Conservation (phyloP, 495 filamentous ascomycete genomes). For the Tuber borchii region DNA sequence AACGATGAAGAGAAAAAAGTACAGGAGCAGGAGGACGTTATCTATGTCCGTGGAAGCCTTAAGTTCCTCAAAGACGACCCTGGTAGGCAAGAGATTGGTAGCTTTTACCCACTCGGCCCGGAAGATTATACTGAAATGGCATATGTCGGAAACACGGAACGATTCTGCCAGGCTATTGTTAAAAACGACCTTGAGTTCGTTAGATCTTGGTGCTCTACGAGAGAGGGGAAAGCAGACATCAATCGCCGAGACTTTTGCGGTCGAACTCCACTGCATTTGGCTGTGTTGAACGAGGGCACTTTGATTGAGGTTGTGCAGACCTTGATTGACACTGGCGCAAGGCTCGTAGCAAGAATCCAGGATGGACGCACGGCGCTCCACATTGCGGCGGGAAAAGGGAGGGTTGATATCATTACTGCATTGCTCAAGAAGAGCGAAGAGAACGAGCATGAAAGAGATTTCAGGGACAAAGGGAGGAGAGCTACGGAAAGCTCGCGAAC, state of each 20-base stretch:
- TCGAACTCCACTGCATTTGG: constrained; percentile 70
- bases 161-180: constrained; percentile 69
- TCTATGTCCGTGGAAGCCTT: constrained; percentile 63
- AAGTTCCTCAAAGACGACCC: constrained; percentile 72
- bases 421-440: constrained; percentile 61
- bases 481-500: constrained; percentile 33
- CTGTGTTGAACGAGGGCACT: constrained; percentile 58
- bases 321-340: constrained; percentile 65
- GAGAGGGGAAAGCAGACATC: constrained; percentile 49
- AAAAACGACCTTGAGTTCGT: constrained; percentile 61
- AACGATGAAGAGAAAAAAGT: constrained; percentile 64
- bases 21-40: constrained; percentile 62
- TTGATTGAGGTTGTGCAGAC: constrained; percentile 63
- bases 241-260: constrained; percentile 72
- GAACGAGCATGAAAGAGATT: constrained; percentile 62
- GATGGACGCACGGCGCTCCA: constrained; percentile 76
- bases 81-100: constrained; percentile 64
- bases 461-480: constrained; percentile 51
- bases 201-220: constrained; percentile 58
- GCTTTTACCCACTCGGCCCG: constrained; percentile 72
- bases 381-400: constrained; percentile 63
- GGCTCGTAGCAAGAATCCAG: constrained; percentile 62
- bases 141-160: constrained; percentile 65
- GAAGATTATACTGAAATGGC: constrained; percentile 77
- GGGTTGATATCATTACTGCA: constrained; percentile 60